A percentile compares a stretch with the other conserved stretches of the same genome.
These are phyloP conservation scores for Scortechinia acanthostroma DNA, from an alignment of 2,329 filamentous ascomycete species.

Conservation along the genomic window DNA sequence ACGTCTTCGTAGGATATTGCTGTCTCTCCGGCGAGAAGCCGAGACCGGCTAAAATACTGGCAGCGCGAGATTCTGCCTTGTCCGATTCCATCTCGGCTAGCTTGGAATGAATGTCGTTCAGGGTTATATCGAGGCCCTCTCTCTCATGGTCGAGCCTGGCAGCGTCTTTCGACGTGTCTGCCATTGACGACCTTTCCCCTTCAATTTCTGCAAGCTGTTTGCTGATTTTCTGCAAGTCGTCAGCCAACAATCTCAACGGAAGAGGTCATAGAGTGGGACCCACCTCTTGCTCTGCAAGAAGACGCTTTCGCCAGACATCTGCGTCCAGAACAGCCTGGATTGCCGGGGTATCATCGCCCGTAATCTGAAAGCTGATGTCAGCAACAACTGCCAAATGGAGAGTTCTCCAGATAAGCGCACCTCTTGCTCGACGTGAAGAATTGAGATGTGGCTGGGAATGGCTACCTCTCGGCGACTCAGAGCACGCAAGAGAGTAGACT, in stretches of 20 bases:
- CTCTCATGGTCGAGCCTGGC: slow-evolving; percentile 77
- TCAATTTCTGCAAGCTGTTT: slow-evolving; percentile 73
- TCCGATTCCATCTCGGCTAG: slow-evolving; percentile 98
- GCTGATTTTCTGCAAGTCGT: slow-evolving; percentile 55
- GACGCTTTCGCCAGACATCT: slow-evolving; percentile 95
- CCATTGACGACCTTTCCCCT: slow-evolving; percentile 68
- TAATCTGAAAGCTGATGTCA: slow-evolving; percentile 49
- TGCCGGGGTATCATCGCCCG: slow-evolving; percentile 88
- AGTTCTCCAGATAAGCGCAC: slow-evolving; percentile 32
- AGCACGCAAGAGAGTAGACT: slow-evolving; percentile 87
- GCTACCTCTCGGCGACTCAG: slow-evolving; percentile 87
- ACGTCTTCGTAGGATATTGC: slow-evolving; percentile 88
- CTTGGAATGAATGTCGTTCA: slow-evolving; percentile 86
- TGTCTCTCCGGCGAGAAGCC: slow-evolving; percentile 93
- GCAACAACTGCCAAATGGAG: background rate
- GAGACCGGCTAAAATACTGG: slow-evolving; percentile 91
- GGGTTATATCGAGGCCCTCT: slow-evolving; percentile 81
- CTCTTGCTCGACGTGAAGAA: slow-evolving; percentile 98
- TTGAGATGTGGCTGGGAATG: slow-evolving; percentile 94
- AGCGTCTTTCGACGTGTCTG: slow-evolving; percentile 86
- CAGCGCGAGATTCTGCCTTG: slow-evolving; percentile 90
- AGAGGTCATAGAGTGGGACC: slow-evolving; percentile 17
- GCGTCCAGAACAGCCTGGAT: slow-evolving; percentile 92
- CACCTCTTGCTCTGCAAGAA: slow-evolving; percentile 80
- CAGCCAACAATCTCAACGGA: background rate